Percentiles rank a stretch among this genome's conserved stretches.
Conservation (phyloP, 805 yeast species). For the Yarrowia sp. region DNA sequence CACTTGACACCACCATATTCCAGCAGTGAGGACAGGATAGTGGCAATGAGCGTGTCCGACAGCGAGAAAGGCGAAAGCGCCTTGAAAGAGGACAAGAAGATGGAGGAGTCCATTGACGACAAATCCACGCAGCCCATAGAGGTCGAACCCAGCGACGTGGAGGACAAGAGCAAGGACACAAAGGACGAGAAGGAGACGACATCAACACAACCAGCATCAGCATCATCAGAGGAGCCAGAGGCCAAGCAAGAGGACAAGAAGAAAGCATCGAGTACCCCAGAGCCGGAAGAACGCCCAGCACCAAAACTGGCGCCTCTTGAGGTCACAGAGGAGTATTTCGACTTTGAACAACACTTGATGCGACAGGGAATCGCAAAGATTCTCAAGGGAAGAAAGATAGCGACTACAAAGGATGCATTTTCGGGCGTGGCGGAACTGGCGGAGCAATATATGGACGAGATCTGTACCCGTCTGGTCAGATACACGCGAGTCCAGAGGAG, state of each 20-base stretch:
- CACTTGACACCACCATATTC: slow-evolving; percentile 19
- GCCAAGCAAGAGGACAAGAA: slow-evolving; percentile 8
- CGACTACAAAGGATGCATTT: slow-evolving; percentile 44
- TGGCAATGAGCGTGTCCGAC: slow-evolving; percentile 38
- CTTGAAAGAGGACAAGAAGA: slow-evolving; percentile 23
- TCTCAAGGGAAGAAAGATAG: slow-evolving; percentile 43
- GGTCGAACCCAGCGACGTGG: background rate
- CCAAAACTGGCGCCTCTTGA: slow-evolving; percentile 21
- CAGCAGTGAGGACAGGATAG: slow-evolving; percentile 24
- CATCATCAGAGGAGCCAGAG: slow-evolving; percentile 3
- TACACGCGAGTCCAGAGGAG: slow-evolving; percentile 50
- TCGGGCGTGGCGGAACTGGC: slow-evolving; percentile 48
- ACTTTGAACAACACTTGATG: slow-evolving; percentile 40
- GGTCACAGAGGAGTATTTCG: slow-evolving; percentile 21
- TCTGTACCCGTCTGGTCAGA: slow-evolving; percentile 46
- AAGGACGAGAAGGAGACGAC: slow-evolving; percentile 6
- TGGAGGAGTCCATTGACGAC: slow-evolving; percentile 24
- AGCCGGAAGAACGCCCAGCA: background rate
- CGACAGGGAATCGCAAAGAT: slow-evolving; percentile 45
- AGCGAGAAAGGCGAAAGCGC: slow-evolving; percentile 12
- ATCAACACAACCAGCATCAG: slow-evolving; percentile 3
- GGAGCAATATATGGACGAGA: slow-evolving; percentile 47
- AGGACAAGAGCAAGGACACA: background rate
- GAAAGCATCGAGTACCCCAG: slow-evolving; percentile 13
- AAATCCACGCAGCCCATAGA: slow-evolving; percentile 1